phyloP scores from a whole-genome alignment of 106 monocot genomes.

The Platanthera zijinensis region DNA sequence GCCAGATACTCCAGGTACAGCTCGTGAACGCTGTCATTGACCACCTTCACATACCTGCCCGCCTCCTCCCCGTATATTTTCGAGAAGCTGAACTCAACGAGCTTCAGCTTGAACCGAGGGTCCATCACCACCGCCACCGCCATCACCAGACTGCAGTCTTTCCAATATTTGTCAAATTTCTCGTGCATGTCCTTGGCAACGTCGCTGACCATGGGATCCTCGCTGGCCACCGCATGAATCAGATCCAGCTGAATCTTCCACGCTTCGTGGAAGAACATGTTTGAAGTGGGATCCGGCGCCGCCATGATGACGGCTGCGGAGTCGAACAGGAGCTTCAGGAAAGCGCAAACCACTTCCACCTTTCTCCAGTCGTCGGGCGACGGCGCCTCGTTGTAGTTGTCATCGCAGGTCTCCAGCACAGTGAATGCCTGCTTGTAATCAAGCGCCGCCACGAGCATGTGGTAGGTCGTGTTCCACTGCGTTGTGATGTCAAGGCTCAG shows the following conservation, averaged over 20 bases:
- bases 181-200: constrained; percentile 75
- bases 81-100: constrained; percentile 83
- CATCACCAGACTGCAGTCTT: constrained; percentile 74
- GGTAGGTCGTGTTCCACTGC: constrained; percentile 88
- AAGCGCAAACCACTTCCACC: constrained; percentile 71
- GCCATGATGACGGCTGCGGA: constrained; percentile 54
- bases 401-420: constrained; percentile 68
- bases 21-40: constrained; percentile 61
- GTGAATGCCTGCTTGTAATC: constrained; percentile 75
- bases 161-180: constrained; percentile 97
- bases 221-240: constrained; percentile 29
- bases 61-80: constrained; percentile 86
- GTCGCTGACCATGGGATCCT: constrained; percentile 33
- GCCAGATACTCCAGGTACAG: constrained; percentile 63
- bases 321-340: constrained; percentile 65
- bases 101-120: constrained; percentile 96
- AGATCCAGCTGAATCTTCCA: constrained; percentile 85
- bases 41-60: constrained; percentile 56
- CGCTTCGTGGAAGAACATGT: constrained; percentile 86
- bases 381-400: constrained; percentile 82
- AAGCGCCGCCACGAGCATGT: constrained; percentile 74
- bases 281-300: constrained; percentile 57
- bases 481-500: constrained; percentile 60
- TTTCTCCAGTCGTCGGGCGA: constrained; percentile 84
- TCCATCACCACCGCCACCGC: constrained; percentile 94